These are phyloP conservation scores for Mortierella sp. DNA, from an alignment of 371 early-diverging fungal genomes.

Conservation along the genomic window DNA sequence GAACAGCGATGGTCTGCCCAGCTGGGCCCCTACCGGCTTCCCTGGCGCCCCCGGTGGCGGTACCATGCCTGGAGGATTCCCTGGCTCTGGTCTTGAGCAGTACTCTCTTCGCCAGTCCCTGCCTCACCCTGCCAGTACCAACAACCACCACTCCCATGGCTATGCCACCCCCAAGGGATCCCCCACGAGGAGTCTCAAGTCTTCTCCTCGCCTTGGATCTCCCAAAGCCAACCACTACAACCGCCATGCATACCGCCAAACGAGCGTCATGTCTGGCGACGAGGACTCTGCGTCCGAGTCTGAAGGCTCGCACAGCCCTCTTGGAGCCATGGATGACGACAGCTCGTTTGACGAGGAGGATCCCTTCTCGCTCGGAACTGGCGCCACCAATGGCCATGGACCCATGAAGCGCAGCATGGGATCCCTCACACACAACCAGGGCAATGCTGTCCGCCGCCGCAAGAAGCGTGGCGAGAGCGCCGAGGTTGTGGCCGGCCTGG, in stretches of 20 bases:
- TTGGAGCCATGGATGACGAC: conserved; percentile 49
- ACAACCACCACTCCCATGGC: conserved; percentile 22
- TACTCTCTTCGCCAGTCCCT: conserved; percentile 50
- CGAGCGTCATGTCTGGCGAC: conserved; percentile 45
- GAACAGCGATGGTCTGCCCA: conserved; percentile 52
- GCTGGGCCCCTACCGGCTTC: conserved; percentile 59
- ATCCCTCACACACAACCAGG: conserved; percentile 26
- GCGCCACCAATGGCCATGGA: conserved; percentile 33
- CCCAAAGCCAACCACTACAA: conserved; percentile 28
- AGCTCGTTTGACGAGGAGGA: conserved; percentile 48
- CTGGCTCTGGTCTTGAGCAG: conserved; percentile 48
- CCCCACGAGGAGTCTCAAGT: conserved; percentile 48
- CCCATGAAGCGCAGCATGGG: conserved; percentile 58
- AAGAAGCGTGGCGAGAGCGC: conserved; percentile 58
- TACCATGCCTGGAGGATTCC: conserved; percentile 50
- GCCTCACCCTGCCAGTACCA: conserved; percentile 24
- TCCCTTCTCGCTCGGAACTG: conserved; percentile 15
- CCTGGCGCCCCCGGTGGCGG: conserved; percentile 26
- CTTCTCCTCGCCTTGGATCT: conserved; percentile 43
- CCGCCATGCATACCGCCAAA: conserved; percentile 54
- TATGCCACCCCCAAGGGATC: conserved; percentile 43
- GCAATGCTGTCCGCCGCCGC: conserved; percentile 45
- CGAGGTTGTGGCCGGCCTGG: conserved; percentile 46
- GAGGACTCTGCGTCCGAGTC: conserved; percentile 50
- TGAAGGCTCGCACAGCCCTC: conserved; percentile 28